A percentile compares a stretch with the other conserved stretches of the same genome.
phyloP scores from a whole-genome alignment of 257 asterid genomes.

The Solanum boliviense region DNA sequence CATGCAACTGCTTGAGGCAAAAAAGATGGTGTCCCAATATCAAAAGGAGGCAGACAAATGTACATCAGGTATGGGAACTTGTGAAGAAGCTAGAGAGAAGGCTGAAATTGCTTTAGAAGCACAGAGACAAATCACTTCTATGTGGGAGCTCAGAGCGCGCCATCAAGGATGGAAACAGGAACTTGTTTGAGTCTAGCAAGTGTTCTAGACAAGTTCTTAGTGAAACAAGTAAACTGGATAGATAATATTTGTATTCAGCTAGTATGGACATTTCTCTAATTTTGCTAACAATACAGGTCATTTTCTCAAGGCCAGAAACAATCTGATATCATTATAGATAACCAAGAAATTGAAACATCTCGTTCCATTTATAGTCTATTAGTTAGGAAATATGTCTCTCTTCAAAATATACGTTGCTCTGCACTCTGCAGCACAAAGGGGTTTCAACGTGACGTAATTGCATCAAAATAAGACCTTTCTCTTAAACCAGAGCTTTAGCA shows the following conservation, averaged over 20 bases:
- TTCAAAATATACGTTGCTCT: background rate
- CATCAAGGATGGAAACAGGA: conserved; percentile 11
- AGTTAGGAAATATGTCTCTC: background rate
- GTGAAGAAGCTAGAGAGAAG: conserved; percentile 49
- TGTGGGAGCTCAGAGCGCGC: conserved; percentile 13
- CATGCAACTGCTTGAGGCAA: conserved; percentile 11
- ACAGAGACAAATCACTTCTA: conserved; percentile 1
- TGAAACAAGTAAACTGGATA: background rate
- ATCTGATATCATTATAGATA: background rate
- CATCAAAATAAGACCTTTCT: background rate
- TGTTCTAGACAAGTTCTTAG: background rate
- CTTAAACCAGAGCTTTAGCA: background rate
- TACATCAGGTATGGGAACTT: conserved; percentile 42
- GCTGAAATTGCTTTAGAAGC: conserved; percentile 26
- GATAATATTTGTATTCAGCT: background rate
- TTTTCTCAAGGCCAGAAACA: background rate
- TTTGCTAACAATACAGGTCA: background rate
- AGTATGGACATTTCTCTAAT: background rate
- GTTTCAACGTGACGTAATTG: background rate
- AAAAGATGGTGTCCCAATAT: conserved; percentile 28
- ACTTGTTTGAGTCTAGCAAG: background rate
- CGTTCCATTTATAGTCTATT: background rate
- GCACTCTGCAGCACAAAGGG: background rate
- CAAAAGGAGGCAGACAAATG: conserved; percentile 56
- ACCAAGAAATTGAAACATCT: background rate